A percentile compares a stretch with the other conserved stretches of the same genome.
These are phyloP conservation scores for Cutaneotrichosporon cutaneum DNA, from an alignment of 1,284 basidiomycete genomes.

Conservation along the genomic window DNA sequence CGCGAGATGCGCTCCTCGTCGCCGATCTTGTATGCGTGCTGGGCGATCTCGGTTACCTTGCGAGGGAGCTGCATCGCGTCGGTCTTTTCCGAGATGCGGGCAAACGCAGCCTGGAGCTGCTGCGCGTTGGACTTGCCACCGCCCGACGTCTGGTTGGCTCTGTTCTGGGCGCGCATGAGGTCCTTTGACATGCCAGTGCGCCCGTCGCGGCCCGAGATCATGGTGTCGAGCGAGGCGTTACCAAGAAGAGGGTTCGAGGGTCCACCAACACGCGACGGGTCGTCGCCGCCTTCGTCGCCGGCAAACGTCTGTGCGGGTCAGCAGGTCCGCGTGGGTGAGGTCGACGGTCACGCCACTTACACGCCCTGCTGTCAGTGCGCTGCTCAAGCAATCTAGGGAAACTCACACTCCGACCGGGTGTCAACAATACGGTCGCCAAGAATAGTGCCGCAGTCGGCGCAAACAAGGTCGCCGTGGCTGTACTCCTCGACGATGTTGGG, in stretches of 20 bases:
- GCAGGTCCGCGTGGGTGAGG: conserved; percentile 1
- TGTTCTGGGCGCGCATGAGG: conserved; percentile 74
- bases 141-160: conserved; percentile 66
- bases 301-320: conserved; percentile 77
- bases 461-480: conserved; percentile 95
- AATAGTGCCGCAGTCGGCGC: conserved; percentile 92
- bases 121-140: conserved; percentile 75
- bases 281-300: conserved; percentile 92
- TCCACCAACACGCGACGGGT: conserved; percentile 98
- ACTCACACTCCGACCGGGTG: conserved; percentile 88
- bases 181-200: conserved; percentile 89
- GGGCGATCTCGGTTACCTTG: conserved; percentile 71
- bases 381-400: background rate
- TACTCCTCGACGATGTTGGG: conserved; percentile 97
- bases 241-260: conserved; percentile 83
- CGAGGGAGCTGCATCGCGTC: conserved; percentile 84
- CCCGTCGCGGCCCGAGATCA: conserved; percentile 92
- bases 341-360: conserved; percentile 58
- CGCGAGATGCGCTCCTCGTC: conserved; percentile 87
- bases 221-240: conserved; percentile 65
- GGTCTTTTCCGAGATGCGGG: conserved; percentile 92
- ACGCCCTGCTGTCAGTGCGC: conserved; percentile 56
- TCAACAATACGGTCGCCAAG: conserved; percentile 96
- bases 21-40: conserved; percentile 94
- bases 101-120: conserved; percentile 87